Conservation (phyloP, 2,329 filamentous ascomycete species). For the Pseudogymnoascus sp. region DNA sequence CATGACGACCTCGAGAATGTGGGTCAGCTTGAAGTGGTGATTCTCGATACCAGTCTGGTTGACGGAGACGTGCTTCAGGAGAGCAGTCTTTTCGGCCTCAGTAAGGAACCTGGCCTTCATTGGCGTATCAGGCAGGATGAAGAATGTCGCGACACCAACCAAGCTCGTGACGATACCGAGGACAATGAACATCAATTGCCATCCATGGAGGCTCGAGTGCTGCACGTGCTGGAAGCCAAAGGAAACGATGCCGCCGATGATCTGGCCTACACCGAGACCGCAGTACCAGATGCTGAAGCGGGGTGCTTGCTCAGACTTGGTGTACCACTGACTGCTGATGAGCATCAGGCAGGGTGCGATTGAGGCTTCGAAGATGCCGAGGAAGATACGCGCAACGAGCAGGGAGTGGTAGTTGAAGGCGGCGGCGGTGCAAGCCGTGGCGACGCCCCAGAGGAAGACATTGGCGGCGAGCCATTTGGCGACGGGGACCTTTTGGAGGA, state of each 20-base stretch:
- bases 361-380: slow-evolving; percentile 53
- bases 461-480: slow-evolving; percentile 54
- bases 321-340: slow-evolving; percentile 53
- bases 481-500: slow-evolving; percentile 52
- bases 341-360: slow-evolving; percentile 53
- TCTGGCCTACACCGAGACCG: slow-evolving; percentile 51
- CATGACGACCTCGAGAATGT: slow-evolving; percentile 40
- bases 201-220: slow-evolving; percentile 31
- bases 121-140: slow-evolving; percentile 41
- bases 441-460: slow-evolving; percentile 50
- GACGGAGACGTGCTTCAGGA: slow-evolving; percentile 43
- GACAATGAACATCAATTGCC: slow-evolving; percentile 43
- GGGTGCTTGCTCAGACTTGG: slow-evolving; percentile 47
- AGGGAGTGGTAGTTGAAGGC: slow-evolving; percentile 45
- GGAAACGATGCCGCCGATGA: slow-evolving; percentile 37
- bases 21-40: slow-evolving; percentile 38
- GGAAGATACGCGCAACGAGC: slow-evolving; percentile 46
- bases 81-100: slow-evolving; percentile 33
- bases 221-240: slow-evolving; percentile 48
- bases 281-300: slow-evolving; percentile 55
- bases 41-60: slow-evolving; percentile 48
- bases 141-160: slow-evolving; percentile 33
- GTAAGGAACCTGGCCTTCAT: slow-evolving; percentile 36
- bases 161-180: slow-evolving; percentile 39
- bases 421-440: slow-evolving; percentile 45